Evolutionary conservation across 1,284 basidiomycete genomes (phyloP), one percentile per base, ranked within the genome.

Genomic region (Pascua guehoae): DNA sequence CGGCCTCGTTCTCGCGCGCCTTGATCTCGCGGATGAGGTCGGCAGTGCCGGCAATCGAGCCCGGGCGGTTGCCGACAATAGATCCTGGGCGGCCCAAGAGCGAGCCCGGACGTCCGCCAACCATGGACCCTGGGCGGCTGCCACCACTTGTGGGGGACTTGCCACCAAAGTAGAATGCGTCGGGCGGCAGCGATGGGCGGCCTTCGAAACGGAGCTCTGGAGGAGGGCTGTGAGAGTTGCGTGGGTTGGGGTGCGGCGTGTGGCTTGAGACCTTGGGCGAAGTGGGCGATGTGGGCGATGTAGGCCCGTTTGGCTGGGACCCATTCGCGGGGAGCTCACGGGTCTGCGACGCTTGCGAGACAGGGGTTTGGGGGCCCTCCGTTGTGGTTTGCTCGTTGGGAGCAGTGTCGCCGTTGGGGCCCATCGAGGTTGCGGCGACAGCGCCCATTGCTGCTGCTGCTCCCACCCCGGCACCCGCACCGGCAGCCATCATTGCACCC

Each of bases 21-120:
- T 88, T 91, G 57, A 91, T 77, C 65, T 91, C 89, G 41, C 85
- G 81, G 49, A 89, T 78, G 57, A 91, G 75, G 70, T 93, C 89
- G 8, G 85, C 84, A 1, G 87, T 81, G 14, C 86, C 84, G 0
- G 85, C 83, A 12, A 73, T 56, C 1, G 72, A 74, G 9, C 63
- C 64, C 9, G 75, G 74, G 18, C 71, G 68, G 50, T 59, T 59
- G 44, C 79, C 74, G 8, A 60, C 79, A 65, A 56, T 64, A 32
- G 58, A 60, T 4, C 57, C 56, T 8, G 57, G 62, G 12, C 52
- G 47, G 15, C 56, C 61, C 9, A 49, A 47, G 16, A 58, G 38
- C 7, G 60, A 62, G 7, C 51, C 51, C 8, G 61, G 58, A n/a
- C 61, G 54, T 32, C 24, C 24, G 11, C 57, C 57, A 8, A 54